Evolutionary conservation across 495 filamentous ascomycete species (phyloP).

Genomic region (Talaromyces adpressus): DNA sequence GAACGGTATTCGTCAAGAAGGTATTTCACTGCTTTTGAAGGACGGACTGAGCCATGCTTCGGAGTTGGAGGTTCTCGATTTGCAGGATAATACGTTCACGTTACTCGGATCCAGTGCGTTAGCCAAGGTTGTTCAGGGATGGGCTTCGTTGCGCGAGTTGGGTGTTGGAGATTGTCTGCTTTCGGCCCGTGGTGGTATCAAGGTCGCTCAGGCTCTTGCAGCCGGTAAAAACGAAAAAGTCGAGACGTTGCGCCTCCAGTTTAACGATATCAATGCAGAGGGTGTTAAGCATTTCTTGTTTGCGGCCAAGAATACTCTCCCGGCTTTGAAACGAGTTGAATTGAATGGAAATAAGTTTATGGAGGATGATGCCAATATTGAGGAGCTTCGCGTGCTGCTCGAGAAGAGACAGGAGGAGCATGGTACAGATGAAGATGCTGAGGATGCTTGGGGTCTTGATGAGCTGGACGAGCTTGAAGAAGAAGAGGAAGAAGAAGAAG

Average conservation of each 20-base stretch:
- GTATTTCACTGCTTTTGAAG: slow-evolving; percentile 68
- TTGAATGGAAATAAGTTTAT: slow-evolving; percentile 93
- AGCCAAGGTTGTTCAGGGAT: slow-evolving; percentile 62
- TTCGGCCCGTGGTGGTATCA: slow-evolving; percentile 66
- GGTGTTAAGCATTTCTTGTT: slow-evolving; percentile 62
- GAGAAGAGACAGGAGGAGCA: slow-evolving; percentile 52
- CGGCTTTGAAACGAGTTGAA: slow-evolving; percentile 71
- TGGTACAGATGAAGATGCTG: slow-evolving; percentile 37
- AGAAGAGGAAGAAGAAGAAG: slow-evolving; percentile 61
- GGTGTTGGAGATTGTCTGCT: slow-evolving; percentile 87
- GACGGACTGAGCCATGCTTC: slow-evolving; percentile 64
- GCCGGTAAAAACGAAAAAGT: slow-evolving; percentile 71
- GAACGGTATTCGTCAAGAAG: slow-evolving; percentile 94
- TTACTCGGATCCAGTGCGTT: slow-evolving; percentile 70
- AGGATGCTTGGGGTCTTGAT: slow-evolving; percentile 76
- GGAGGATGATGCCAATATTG: slow-evolving; percentile 68
- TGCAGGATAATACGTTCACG: slow-evolving; percentile 98
- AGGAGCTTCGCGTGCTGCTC: slow-evolving; percentile 42
- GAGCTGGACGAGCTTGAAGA: slow-evolving; percentile 78
- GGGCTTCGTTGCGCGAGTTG: slow-evolving; percentile 72
- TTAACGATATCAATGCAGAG: slow-evolving; percentile 80
- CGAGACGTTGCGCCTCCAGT: slow-evolving; percentile 77
- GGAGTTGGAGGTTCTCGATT: slow-evolving; percentile 66
- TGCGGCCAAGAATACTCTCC: slow-evolving; percentile 57
- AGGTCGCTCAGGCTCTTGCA: slow-evolving; percentile 64